A percentile compares a stretch with the other conserved stretches of the same genome.
phyloP scores from a whole-genome alignment of 495 filamentous ascomycete species.

The Thermothielavioides terrestris region DNA sequence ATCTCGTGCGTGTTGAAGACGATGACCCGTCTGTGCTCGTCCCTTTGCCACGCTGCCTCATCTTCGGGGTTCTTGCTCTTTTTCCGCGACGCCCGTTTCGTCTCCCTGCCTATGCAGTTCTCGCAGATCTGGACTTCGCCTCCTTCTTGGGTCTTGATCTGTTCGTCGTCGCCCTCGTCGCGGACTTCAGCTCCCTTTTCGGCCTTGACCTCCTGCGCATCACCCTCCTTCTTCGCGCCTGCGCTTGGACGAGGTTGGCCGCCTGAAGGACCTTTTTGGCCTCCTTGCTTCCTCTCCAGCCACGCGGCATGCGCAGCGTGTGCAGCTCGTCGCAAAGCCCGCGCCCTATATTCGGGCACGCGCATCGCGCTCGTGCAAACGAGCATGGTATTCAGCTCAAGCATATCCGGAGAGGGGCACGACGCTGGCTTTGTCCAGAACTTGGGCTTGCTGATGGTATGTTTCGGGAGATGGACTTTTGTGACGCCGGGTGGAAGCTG shows the following conservation, averaged over 20 bases:
- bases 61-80: constrained; percentile 86
- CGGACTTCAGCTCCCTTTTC: constrained; percentile 76
- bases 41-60: constrained; percentile 66
- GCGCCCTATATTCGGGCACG: constrained; percentile 50
- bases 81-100: constrained; percentile 81
- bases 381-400: constrained; percentile 71
- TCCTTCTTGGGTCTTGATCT: constrained; percentile 62
- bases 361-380: constrained; percentile 94
- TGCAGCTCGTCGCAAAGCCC: constrained; percentile 59
- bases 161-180: constrained; percentile 45
- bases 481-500: constrained; percentile 64
- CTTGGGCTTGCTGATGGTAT: constrained; percentile 89
- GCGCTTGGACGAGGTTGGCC: too few relatives aligned
- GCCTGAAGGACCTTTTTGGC: neutral
- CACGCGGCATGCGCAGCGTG: too few relatives aligned
- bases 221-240: neutral
- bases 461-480: constrained; percentile 72
- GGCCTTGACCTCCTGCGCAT: constrained; percentile 55
- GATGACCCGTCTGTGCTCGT: constrained; percentile 72
- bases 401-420: constrained; percentile 54
- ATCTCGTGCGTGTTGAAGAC: constrained; percentile 92
- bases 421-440: constrained; percentile 60
- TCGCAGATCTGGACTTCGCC: constrained; percentile 81
- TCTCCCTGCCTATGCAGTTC: constrained; percentile 75
- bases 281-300: too few relatives aligned